Evolutionary conservation across 352 stramenopile species (phyloP).

Genomic region (Globisporangium alternatum): DNA sequence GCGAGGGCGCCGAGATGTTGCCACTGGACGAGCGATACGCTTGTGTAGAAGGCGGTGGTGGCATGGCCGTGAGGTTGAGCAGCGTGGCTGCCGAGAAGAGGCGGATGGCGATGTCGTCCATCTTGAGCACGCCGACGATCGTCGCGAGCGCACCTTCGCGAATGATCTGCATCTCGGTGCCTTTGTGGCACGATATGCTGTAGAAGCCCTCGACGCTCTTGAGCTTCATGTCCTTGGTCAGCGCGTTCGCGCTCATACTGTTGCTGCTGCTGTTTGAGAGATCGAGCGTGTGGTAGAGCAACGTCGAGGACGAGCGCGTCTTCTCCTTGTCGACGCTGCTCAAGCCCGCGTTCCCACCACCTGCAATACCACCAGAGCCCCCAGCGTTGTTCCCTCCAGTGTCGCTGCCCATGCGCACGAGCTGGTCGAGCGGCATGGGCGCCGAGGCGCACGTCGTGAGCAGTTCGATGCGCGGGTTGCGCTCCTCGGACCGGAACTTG

Average conservation of each 20-base stretch:
- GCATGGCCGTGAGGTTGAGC: conserved; percentile 54
- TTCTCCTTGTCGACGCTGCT: conserved; percentile 10
- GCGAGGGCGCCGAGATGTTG: conserved; percentile 17
- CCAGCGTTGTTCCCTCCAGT: neutral
- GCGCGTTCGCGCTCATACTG: conserved; percentile 21
- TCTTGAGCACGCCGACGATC: conserved; percentile 59
- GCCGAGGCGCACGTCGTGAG: conserved; percentile 37
- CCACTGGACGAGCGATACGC: conserved; percentile 2
- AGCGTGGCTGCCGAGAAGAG: conserved; percentile 70
- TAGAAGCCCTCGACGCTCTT: conserved; percentile 77
- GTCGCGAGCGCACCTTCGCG: conserved; percentile 61
- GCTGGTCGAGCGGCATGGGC: conserved; percentile 42
- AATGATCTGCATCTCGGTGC: conserved; percentile 75
- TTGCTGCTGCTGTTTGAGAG: conserved; percentile 12
- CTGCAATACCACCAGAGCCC: too few species aligned
- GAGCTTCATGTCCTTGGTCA: conserved; percentile 73
- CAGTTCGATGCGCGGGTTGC: conserved; percentile 56
- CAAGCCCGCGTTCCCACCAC: neutral
- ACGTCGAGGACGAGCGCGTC: conserved; percentile 4
- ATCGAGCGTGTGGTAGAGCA: conserved; percentile 28
- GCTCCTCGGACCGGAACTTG: conserved; percentile 53
- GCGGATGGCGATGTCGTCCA: conserved; percentile 61
- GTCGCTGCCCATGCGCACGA: conserved; percentile 37
- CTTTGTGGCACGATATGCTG: conserved; percentile 71
- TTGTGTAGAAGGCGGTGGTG: conserved; percentile 7